Percentiles rank a stretch among this genome's conserved stretches.
Evolutionary conservation across 116 monocot genomes (phyloP).

Genomic region (Iris pallida): DNA sequence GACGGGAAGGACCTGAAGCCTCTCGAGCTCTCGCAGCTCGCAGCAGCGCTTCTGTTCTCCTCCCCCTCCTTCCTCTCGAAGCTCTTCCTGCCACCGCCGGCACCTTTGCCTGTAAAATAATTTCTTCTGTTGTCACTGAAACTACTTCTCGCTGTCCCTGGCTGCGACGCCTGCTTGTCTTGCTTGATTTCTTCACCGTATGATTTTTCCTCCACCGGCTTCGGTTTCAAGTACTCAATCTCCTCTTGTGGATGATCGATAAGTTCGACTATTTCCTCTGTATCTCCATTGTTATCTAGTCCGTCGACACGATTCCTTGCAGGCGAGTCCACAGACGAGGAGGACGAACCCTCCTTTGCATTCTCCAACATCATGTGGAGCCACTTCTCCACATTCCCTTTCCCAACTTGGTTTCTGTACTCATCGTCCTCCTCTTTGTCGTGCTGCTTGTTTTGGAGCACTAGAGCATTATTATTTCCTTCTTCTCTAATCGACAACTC

Average conservation of each 20-base stretch:
- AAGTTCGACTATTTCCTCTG: constrained; percentile 1
- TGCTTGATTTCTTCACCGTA: background rate
- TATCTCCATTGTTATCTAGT: background rate
- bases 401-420: constrained; percentile 40
- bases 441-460: background rate
- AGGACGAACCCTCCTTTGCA: constrained; percentile 17
- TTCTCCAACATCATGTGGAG: constrained; percentile 52
- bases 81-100: constrained; percentile 30
- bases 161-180: background rate
- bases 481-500: constrained; percentile 18
- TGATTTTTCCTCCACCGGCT: constrained; percentile 7
- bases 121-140: background rate
- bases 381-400: constrained; percentile 79
- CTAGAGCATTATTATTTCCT: background rate
- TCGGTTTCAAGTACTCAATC: constrained; percentile 13
- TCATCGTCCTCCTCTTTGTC: constrained; percentile 32
- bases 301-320: background rate
- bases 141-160: too few species aligned
- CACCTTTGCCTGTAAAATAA: background rate
- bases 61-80: constrained; percentile 22
- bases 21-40: constrained; percentile 33
- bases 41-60: too few species aligned
- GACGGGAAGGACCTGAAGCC: constrained; percentile 50
- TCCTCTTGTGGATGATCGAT: constrained; percentile 15
- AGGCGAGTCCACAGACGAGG: background rate